Conservation (phyloP, 179 eudicot species). For the Patellifolia procumbens region DNA sequence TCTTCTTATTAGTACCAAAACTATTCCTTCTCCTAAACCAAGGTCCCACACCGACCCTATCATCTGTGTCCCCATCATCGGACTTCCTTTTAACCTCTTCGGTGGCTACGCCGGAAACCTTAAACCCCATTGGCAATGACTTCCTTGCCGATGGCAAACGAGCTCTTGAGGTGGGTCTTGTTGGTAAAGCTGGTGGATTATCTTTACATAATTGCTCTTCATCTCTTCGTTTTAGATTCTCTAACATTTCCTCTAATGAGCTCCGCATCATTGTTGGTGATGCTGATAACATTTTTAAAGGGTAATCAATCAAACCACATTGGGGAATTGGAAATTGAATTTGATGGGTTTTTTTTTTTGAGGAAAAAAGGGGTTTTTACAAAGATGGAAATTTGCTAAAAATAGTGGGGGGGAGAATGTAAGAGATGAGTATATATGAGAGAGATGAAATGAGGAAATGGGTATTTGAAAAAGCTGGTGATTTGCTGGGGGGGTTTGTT, state of each 20-base stretch:
- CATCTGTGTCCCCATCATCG: conserved; percentile 13
- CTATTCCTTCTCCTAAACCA: conserved; percentile 35
- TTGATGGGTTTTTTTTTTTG: too few species aligned
- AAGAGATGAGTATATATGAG: not conserved
- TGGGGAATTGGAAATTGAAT: too few species aligned
- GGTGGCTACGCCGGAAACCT: conserved; percentile 11
- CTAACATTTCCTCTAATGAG: conserved; percentile 87
- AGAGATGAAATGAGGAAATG: not conserved
- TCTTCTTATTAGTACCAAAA: conserved; percentile 53
- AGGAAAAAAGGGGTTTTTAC: too few species aligned
- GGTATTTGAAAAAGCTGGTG: conserved; percentile 13
- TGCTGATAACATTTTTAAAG: conserved; percentile 38
- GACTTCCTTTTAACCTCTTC: conserved; percentile 23
- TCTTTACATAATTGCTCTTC: conserved; percentile 54
- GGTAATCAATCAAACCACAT: not conserved
- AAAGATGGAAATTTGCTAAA: not conserved
- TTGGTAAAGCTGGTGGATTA: conserved; percentile 77
- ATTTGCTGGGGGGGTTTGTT: not conserved
- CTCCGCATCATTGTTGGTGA: conserved; percentile 56
- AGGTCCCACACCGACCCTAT: not conserved
- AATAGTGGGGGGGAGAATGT: not conserved
- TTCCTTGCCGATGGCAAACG: conserved; percentile 57
- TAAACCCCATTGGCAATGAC: conserved; percentile 50
- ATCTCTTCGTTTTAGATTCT: conserved; percentile 57
- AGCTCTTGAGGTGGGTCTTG: conserved; percentile 65